Conservation (phyloP, 805 yeast species). For the Spathaspora arborariae region DNA sequence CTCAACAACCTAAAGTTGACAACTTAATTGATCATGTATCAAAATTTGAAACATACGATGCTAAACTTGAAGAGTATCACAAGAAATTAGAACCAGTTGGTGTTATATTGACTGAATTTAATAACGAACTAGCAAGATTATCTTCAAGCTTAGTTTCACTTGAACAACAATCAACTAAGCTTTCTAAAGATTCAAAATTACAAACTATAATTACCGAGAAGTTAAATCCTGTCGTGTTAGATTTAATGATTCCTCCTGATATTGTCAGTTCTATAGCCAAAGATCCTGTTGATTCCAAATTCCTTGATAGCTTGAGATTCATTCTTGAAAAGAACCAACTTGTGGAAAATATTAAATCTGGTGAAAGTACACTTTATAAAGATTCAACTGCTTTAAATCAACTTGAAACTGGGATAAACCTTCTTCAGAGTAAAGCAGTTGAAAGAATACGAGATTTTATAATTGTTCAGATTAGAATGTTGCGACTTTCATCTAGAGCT, state of each 20-base stretch:
- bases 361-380: not conserved
- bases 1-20: not conserved
- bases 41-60: slow-evolving; percentile 16
- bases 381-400: slow-evolving; percentile 22
- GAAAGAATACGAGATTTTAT: slow-evolving; percentile 75
- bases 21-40: slow-evolving; percentile 1
- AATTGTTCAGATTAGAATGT: slow-evolving; percentile 57
- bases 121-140: slow-evolving; percentile 40
- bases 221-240: slow-evolving; percentile 74
- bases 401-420: slow-evolving; percentile 36
- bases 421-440: slow-evolving; percentile 57
- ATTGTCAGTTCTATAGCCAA: slow-evolving; percentile 54
- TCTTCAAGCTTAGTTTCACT: slow-evolving; percentile 29
- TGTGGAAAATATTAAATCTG: slow-evolving; percentile 24
- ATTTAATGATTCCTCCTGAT: slow-evolving; percentile 71
- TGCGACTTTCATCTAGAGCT: slow-evolving; percentile 51
- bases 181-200: slow-evolving; percentile 23
- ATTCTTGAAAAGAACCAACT: slow-evolving; percentile 56
- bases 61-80: slow-evolving; percentile 25
- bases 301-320: slow-evolving; percentile 66
- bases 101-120: slow-evolving; percentile 52
- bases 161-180: slow-evolving; percentile 30
- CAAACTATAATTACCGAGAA: slow-evolving; percentile 32
- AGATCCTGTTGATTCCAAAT: slow-evolving; percentile 53
- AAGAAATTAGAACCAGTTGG: slow-evolving; percentile 47